Evolutionary conservation across 768 basidiomycete species (phyloP).

Genomic region (Tricholoma matsutake): DNA sequence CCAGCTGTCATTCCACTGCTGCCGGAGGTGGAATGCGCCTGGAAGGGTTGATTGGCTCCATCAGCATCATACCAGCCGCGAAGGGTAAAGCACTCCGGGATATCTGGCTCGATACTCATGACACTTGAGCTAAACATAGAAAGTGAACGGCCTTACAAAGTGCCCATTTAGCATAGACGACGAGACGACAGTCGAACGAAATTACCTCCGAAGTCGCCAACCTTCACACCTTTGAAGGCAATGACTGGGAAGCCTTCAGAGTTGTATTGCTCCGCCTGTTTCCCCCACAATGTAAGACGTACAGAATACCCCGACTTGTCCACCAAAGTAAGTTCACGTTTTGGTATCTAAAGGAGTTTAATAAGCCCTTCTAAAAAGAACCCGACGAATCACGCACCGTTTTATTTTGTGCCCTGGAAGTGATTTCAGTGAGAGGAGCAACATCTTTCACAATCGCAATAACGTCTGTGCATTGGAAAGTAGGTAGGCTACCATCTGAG

Average conservation of each 20-base stretch:
- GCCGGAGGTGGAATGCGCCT: conserved; percentile 56
- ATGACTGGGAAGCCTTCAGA: conserved; percentile 63
- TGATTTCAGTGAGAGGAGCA: conserved; percentile 64
- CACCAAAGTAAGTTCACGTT: conserved; percentile 87
- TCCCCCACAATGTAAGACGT: conserved; percentile 93
- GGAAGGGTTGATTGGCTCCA: conserved; percentile 64
- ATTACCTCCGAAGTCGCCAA: conserved; percentile 86
- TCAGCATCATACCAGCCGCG: conserved; percentile 89
- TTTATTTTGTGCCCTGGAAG: conserved; percentile 69
- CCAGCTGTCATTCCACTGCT: conserved; percentile 33
- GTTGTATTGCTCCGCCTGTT: conserved; percentile 83
- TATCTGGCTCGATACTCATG: conserved; percentile 86
- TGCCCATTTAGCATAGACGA: conserved; percentile 5
- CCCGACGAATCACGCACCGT: conserved; percentile 39
- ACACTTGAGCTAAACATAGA: conserved; percentile 80
- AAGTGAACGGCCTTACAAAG: conserved; percentile 65
- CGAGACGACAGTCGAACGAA: neutral
- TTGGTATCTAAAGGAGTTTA: conserved; percentile 55
- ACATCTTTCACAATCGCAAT: conserved; percentile 84
- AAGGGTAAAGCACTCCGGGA: conserved; percentile 81
- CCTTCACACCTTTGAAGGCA: conserved; percentile 92
- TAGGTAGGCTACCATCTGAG: conserved; percentile 3
- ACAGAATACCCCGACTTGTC: conserved; percentile 78
- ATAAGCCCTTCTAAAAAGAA: conserved; percentile 3
- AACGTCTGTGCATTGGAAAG: conserved; percentile 57